These are phyloP conservation scores for Zea luxurians DNA, from an alignment of 176 grass and related monocot species.

Conservation along the genomic window DNA sequence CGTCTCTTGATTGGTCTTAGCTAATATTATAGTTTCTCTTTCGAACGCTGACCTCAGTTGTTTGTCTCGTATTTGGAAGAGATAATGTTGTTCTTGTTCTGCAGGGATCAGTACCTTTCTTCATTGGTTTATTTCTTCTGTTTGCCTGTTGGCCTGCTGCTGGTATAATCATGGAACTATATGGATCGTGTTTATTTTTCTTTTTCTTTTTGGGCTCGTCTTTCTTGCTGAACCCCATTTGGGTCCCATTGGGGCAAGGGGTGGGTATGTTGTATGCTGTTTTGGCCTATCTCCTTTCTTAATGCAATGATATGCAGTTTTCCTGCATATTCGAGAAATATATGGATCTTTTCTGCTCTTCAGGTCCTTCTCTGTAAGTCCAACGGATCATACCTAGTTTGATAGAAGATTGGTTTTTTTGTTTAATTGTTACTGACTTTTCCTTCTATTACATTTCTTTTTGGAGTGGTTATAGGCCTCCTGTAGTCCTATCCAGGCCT, in stretches of 20 bases:
- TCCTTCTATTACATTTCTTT: conserved; percentile 1
- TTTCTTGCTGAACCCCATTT: too few species aligned
- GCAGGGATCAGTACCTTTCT: conserved; percentile 87
- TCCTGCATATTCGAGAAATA: conserved; percentile 33
- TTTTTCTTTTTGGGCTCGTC: too few species aligned
- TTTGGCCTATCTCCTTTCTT: too few species aligned
- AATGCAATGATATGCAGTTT: too few species aligned
- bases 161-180: conserved; percentile 84
- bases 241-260: too few species aligned
- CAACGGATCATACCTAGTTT: conserved; percentile 11
- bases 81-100: conserved; percentile 21
- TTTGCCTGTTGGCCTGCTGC: conserved; percentile 85
- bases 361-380: conserved; percentile 40
- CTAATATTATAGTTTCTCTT: neutral
- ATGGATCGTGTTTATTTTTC: conserved; percentile 33
- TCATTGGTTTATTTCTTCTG: conserved; percentile 89
- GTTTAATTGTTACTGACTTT: conserved; percentile 32
- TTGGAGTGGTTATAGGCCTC: conserved; percentile 58
- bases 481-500: conserved; percentile 43
- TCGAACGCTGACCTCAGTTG: conserved; percentile 18
- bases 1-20: conserved; percentile 18
- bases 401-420: conserved; percentile 23
- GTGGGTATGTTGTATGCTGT: too few species aligned
- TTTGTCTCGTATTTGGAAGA: conserved; percentile 19
- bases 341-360: conserved; percentile 67